Evolutionary conservation across 257 asterid species (phyloP).

Genomic region (Euphrasia confusa): DNA sequence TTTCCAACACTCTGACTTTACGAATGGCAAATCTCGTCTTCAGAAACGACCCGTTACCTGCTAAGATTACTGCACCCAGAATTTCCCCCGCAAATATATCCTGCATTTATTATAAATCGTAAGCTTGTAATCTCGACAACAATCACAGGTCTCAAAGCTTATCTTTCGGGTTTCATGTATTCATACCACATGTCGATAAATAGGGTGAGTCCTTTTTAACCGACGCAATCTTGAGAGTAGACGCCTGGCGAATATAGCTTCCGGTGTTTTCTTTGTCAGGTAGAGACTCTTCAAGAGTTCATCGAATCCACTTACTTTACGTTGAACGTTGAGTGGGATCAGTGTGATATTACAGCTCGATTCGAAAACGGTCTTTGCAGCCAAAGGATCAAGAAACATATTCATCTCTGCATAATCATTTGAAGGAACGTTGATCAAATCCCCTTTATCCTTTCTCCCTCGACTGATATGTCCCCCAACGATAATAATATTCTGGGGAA

Average conservation of each 20-base stretch:
- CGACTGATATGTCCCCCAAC: slow-evolving; percentile 68
- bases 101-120: slow-evolving; percentile 30
- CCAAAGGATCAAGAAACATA: slow-evolving; percentile 80
- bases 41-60: slow-evolving; percentile 38
- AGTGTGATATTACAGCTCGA: slow-evolving; percentile 54
- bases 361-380: slow-evolving; percentile 54
- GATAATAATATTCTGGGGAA: slow-evolving; percentile 54
- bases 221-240: slow-evolving; percentile 50
- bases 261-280: slow-evolving; percentile 55
- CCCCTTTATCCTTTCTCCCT: slow-evolving; percentile 42
- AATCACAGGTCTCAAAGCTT: not conserved
- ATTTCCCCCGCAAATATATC: slow-evolving; percentile 69
- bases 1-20: slow-evolving; percentile 39
- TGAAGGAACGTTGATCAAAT: slow-evolving; percentile 56
- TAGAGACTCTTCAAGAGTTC: slow-evolving; percentile 29
- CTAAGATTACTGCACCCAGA: slow-evolving; percentile 69
- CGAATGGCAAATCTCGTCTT: slow-evolving; percentile 34
- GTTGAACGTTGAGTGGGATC: slow-evolving; percentile 62
- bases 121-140: not conserved
- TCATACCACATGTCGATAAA: slow-evolving; percentile 67
- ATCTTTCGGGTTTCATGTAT: not conserved
- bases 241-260: slow-evolving; percentile 42
- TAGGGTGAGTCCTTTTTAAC: slow-evolving; percentile 39
- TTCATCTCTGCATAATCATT: slow-evolving; percentile 65
- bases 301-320: slow-evolving; percentile 36